Evolutionary conservation across 139 green algal genomes (phyloP), one percentile per base, ranked within the genome.

Genomic region (Tetradesmus lagerheimii): DNA sequence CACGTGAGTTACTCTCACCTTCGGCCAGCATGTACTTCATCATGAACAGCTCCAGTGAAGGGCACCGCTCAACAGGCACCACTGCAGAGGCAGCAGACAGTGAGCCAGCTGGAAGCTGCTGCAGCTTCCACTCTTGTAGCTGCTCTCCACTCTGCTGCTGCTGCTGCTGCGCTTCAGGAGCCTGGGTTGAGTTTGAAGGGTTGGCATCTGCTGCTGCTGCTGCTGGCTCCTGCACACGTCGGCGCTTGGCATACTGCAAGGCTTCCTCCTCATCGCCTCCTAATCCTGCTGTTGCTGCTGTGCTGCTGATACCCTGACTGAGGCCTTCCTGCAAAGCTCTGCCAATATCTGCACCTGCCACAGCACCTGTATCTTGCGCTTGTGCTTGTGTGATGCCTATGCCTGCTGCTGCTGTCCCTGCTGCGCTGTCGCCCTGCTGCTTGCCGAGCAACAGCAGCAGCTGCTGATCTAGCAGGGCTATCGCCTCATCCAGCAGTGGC

Each of bases 31-130:
- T 93, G 89, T 93, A 94, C 75, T 91, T 37, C 35, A 89, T 27
- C 83, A 95, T 88, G 83, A 97, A 97, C 3, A 86, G 53, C 89
- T 98, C 95, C 41, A 97, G 78, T 1, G 92, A 96, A 1, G 94
- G 95, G 6, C 88, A 71, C 20, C 92, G 23, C 25, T 88, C 76
- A 0, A 66, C 15, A 0, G 82, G 88, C 62, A 94, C 87, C 1
- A 83, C 85, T 11, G 16, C 18, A 15, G 83, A 87, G 2, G 25
- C 66, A 35, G 18, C 57, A 74, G 47, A 64, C 53, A 97, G 90
- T 0, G 94, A 97, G 6, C 94, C 89, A 18, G 84, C 90, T 0
- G 93, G 94, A 83, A 96, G 93, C 85, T 47, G 80, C 45, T 23
- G 82, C 25, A 76, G 76, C 76, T 6, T 15, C 38, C 31, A 62